These are phyloP conservation scores for Zhuliangozyma blackwelliae DNA, from an alignment of 1,139 yeast genomes.

Conservation along the genomic window DNA sequence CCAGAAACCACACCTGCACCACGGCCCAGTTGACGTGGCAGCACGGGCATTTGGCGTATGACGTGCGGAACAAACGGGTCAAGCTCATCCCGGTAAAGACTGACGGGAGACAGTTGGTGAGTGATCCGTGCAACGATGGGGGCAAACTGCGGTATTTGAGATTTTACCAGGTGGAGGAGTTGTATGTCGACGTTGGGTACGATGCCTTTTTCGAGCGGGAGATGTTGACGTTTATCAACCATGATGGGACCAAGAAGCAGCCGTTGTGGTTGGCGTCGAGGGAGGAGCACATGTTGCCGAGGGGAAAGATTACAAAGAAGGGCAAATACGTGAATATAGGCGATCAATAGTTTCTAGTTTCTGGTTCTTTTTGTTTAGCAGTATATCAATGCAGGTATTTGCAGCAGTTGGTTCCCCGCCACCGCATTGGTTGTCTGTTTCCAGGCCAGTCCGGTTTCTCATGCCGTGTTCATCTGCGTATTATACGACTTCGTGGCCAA, in stretches of 20 bases:
- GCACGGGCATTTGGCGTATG: constrained; percentile 22
- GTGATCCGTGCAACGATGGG: constrained; percentile 24
- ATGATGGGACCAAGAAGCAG: constrained; percentile 26
- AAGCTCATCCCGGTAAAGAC: constrained; percentile 20
- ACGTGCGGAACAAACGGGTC: constrained; percentile 16
- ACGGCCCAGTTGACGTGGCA: constrained; percentile 27
- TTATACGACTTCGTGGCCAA: constrained; percentile 6
- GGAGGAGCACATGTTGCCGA: constrained; percentile 28
- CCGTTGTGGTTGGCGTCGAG: constrained; percentile 27
- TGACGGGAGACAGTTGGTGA: constrained; percentile 27
- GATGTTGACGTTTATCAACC: constrained; percentile 20
- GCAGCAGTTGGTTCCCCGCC: no score
- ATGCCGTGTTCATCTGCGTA: no score
- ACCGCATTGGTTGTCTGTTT: no score
- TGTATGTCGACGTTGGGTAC: constrained; percentile 19
- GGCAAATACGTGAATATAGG: background rate
- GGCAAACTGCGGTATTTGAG: constrained; percentile 19
- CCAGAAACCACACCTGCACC: constrained; percentile 24
- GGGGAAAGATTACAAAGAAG: constrained; percentile 5
- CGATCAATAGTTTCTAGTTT: no score
- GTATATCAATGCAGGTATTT: no score
- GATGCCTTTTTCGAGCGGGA: constrained; percentile 19
- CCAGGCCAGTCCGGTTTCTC: no score
- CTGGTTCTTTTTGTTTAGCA: no score
- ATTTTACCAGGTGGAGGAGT: constrained; percentile 19